Evolutionary conservation across 2,329 filamentous ascomycete genomes (phyloP).

Genomic region (Sclerotinia borealis): DNA sequence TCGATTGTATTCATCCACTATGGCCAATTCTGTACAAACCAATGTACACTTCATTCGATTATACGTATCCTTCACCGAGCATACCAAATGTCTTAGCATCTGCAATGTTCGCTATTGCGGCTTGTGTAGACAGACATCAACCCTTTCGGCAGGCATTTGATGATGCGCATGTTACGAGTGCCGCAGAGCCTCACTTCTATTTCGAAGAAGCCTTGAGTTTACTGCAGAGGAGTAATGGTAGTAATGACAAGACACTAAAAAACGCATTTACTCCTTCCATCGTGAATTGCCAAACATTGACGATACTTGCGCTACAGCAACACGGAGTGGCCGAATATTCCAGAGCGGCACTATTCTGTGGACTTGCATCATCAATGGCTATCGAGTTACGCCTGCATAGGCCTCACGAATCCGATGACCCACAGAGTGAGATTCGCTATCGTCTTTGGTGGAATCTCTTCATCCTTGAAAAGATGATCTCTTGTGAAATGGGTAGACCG

Average conservation of each 20-base stretch:
- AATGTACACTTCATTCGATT: conserved; percentile 26
- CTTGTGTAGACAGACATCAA: conserved; percentile 25
- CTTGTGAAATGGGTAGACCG: conserved; percentile 28
- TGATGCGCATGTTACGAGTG: conserved; percentile 14
- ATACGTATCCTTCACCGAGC: conserved; percentile 21
- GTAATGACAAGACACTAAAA: conserved; percentile 13
- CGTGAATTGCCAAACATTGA: conserved; percentile 27
- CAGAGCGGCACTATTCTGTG: conserved; percentile 26
- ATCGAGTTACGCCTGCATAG: conserved; percentile 29
- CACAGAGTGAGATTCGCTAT: conserved; percentile 26
- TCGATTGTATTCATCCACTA: conserved; percentile 30
- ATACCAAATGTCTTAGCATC: conserved; percentile 25
- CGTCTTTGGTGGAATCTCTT: conserved; percentile 32
- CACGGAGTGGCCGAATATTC: conserved; percentile 30
- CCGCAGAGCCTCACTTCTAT: conserved; percentile 5
- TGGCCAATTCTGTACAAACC: conserved; percentile 32
- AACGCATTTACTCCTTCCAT: conserved; percentile 27
- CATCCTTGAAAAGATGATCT: conserved; percentile 31
- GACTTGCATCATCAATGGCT: conserved; percentile 28
- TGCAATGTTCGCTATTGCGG: conserved; percentile 29
- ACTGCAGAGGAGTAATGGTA: conserved; percentile 19
- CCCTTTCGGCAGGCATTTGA: conserved; percentile 13
- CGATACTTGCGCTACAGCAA: conserved; percentile 28
- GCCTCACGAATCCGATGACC: conserved; percentile 20
- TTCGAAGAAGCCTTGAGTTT: conserved; percentile 18